phyloP scores from a whole-genome alignment of 495 filamentous ascomycete genomes.

The Penicillium ochrochloron region DNA sequence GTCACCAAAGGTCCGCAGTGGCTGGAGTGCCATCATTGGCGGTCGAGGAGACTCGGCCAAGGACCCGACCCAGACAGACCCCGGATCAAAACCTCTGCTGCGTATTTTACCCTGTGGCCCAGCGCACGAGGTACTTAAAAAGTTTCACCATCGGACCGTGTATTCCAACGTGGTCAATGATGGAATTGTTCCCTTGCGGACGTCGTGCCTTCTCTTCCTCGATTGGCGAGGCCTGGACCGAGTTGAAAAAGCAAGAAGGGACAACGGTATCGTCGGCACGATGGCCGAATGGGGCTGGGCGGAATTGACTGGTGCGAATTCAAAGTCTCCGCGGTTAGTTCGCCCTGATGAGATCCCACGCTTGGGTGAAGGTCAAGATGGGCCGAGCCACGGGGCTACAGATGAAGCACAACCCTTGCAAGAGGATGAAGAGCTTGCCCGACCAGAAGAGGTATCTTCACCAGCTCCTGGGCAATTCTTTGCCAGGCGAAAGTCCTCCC shows the following conservation, averaged over 20 bases:
- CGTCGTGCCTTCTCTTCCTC: slow-evolving; percentile 93
- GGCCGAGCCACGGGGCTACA: slow-evolving; percentile 11
- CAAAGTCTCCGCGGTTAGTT: slow-evolving; percentile 52
- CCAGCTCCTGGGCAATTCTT: slow-evolving; percentile 33
- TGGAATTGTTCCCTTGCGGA: slow-evolving; percentile 92
- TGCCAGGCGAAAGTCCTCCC: slow-evolving; percentile 10
- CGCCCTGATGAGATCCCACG: slow-evolving; percentile 32
- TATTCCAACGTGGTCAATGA: slow-evolving; percentile 99
- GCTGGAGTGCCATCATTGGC: slow-evolving; percentile 85
- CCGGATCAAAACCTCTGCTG: slow-evolving; percentile 84
- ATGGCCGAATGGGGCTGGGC: slow-evolving; percentile 94
- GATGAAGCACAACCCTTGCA: slow-evolving; percentile 4
- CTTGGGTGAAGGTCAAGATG: slow-evolving; percentile 31
- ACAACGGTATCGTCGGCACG: slow-evolving; percentile 88
- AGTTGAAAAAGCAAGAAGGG: slow-evolving; percentile 91
- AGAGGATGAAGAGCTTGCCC: slow-evolving; percentile 6
- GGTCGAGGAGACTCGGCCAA: slow-evolving; percentile 71
- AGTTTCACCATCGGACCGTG: slow-evolving; percentile 88
- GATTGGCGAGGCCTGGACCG: slow-evolving; percentile 94
- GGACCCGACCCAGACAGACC: slow-evolving; percentile 67
- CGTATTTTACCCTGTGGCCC: slow-evolving; percentile 92
- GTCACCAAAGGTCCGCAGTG: slow-evolving; percentile 80
- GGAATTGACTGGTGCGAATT: slow-evolving; percentile 84
- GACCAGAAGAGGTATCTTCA: slow-evolving; percentile 16
- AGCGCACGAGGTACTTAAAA: slow-evolving; percentile 82